Conservation (phyloP, 176 grass and related monocot genomes). For the Cenchrus fungigraminus region DNA sequence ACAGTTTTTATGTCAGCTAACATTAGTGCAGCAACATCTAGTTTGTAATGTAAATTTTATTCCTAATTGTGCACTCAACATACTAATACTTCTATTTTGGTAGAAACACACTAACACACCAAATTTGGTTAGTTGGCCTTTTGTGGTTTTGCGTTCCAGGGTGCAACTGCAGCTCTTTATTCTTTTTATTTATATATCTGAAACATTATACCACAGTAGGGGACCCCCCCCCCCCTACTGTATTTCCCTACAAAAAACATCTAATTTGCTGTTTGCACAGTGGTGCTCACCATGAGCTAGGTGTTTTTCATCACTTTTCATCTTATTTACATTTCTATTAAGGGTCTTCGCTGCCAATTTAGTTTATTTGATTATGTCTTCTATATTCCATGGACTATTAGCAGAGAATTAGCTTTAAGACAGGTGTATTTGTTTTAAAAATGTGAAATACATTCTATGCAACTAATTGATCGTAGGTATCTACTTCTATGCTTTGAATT, state of each 20-base stretch:
- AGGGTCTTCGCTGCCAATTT: background rate
- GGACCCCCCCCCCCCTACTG: no score
- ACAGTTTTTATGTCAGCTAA: background rate
- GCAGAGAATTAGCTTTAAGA: slow-evolving; percentile 12
- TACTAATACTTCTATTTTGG: background rate
- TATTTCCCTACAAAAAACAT: no score
- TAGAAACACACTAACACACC: background rate
- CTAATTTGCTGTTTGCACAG: background rate
- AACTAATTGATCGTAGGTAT: background rate
- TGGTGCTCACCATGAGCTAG: slow-evolving; percentile 5
- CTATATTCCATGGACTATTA: background rate
- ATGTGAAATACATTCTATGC: background rate
- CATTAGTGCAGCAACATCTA: background rate
- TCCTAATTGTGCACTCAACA: background rate
- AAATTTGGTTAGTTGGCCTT: background rate
- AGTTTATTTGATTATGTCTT: background rate
- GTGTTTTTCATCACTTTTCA: background rate
- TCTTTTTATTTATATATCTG: no score
- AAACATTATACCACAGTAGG: no score
- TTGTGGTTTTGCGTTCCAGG: no score
- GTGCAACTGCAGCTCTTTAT: no score
- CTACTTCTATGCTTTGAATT: slow-evolving; percentile 12
- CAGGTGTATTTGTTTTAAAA: slow-evolving; percentile 24
- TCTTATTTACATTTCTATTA: background rate
- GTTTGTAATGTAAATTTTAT: slow-evolving; percentile 9